Conservation (phyloP, 305 asterid species). For the Fraxinus floribunda region DNA sequence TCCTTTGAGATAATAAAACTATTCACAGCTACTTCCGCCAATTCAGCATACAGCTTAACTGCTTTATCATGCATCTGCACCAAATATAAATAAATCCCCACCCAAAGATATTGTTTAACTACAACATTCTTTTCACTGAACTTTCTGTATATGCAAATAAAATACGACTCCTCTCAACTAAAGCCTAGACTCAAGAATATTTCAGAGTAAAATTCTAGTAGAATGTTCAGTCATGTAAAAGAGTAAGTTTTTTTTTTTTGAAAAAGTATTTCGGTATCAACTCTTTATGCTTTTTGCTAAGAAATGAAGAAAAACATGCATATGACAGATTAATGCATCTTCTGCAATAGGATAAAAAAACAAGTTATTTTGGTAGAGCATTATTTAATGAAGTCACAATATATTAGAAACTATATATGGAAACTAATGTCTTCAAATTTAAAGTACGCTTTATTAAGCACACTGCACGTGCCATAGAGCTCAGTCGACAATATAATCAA, state of each 20-base stretch:
- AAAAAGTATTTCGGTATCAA: neutral
- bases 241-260: neutral
- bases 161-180: neutral
- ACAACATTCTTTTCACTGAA: neutral
- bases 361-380: neutral
- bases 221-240: neutral
- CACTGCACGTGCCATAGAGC: neutral
- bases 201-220: neutral
- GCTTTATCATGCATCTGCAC: slow-evolving; percentile 95
- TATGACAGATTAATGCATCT: neutral
- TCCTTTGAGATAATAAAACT: slow-evolving; percentile 92
- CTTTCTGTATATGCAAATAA: neutral
- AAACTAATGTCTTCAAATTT: neutral
- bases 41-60: slow-evolving; percentile 78
- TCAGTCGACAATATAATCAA: neutral
- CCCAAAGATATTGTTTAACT: neutral
- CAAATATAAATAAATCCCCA: neutral
- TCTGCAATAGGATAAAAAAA: neutral
- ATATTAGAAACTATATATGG: neutral
- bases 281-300: neutral
- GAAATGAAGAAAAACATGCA: neutral
- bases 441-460: neutral
- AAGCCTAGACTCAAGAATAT: neutral
- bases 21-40: slow-evolving; percentile 89
- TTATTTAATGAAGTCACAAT: neutral